Evolutionary conservation across 805 yeast species (phyloP), one percentile per base, ranked within the genome.

Genomic region (Candida sithepensis): DNA sequence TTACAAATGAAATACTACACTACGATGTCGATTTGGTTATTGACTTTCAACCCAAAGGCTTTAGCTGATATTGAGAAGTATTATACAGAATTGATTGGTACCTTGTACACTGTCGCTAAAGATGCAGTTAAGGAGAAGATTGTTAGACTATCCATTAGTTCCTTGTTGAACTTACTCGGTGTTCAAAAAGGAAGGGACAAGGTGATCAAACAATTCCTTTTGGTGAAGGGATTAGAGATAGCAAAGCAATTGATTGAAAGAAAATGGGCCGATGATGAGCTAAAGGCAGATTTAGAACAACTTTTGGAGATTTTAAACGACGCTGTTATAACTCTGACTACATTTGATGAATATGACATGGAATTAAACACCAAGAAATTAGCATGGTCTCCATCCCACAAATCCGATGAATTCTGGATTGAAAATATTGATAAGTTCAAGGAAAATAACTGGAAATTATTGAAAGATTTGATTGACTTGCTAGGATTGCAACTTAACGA

Each of bases 261-360:
- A 60, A 94, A 94, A 68, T 91, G 96, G 84, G 85, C 96, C 5
- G 99, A 94, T 65, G 94, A 88, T 52, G 99, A 94, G 65, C 78
- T 94, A 58, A 79, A 86, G 41, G 72, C 71, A 18, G 97, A 90
- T 64, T 77, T 94, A 56, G 72, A 70, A 20, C 64, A 69, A 28
- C 72, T 94, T 54, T 70, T 74, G 48, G 79, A 74, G 32, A 71
- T 73, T n/a, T 75, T 92, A 54, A 81, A 81, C 52, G 85, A 81
- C 24, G 84, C 88, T 42, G 90, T 85, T 51, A 78, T 83, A 42
- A 81, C 79, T 55, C 78, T 94, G 72, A 85, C 97, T 4, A 89
- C 96, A 1, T 88, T 92, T 65, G 98, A 94, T 61, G 97, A 91
- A 65, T 94, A 92, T 65, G 73, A 79, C 58, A 81, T 88, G 42